Conservation (phyloP, 2,329 filamentous ascomycete species). For the Exophiala bonariae region DNA sequence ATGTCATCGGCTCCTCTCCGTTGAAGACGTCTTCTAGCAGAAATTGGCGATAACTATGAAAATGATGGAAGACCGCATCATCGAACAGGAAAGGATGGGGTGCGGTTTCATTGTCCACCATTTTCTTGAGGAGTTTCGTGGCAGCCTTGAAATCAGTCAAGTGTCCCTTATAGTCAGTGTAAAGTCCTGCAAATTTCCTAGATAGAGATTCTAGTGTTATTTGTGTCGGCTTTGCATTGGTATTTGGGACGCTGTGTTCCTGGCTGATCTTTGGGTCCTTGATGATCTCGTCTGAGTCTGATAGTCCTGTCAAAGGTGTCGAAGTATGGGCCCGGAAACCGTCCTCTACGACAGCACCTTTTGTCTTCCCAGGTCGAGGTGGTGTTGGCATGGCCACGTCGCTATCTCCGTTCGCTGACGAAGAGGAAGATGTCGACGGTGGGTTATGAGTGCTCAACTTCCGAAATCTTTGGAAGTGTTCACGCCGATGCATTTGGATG, state of each 20-base stretch:
- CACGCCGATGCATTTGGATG: neutral
- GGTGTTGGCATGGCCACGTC: too few species aligned
- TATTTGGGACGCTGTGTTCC: neutral
- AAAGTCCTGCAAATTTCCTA: slow-evolving; percentile 39
- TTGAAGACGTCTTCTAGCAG: slow-evolving; percentile 29
- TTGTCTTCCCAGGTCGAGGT: too few species aligned
- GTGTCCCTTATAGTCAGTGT: slow-evolving; percentile 40
- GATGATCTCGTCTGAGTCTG: neutral
- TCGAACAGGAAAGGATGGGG: slow-evolving; percentile 44
- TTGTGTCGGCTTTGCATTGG: neutral
- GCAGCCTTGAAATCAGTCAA: slow-evolving; percentile 39
- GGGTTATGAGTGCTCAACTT: too few species aligned
- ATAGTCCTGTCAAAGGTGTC: too few species aligned
- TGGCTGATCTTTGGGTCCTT: neutral
- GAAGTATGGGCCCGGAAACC: too few species aligned
- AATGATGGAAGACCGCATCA: slow-evolving; percentile 45
- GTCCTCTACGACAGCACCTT: too few species aligned
- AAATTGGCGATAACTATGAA: slow-evolving; percentile 39
- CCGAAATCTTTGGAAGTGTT: neutral
- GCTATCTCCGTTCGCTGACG: too few species aligned
- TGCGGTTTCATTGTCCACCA: slow-evolving; percentile 33
- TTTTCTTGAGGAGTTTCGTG: slow-evolving; percentile 36
- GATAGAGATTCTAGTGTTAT: slow-evolving; percentile 30
- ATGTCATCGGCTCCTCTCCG: slow-evolving; percentile 32
- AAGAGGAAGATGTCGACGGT: too few species aligned